Evolutionary conservation across 2,329 filamentous ascomycete species (phyloP).

Genomic region (Aspergillus sp.): DNA sequence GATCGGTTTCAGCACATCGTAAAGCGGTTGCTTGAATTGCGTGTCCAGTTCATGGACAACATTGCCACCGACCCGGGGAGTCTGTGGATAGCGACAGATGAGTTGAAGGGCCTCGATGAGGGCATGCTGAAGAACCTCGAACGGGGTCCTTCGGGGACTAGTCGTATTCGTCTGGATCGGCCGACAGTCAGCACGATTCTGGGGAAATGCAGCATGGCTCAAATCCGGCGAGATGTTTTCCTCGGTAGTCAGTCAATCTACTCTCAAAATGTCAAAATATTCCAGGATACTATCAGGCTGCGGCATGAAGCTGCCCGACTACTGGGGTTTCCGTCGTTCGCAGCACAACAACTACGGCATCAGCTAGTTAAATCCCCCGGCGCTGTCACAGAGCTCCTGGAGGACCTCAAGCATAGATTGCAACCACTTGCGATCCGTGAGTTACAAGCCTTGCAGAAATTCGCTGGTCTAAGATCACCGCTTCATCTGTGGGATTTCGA

Average conservation of each 20-base stretch:
- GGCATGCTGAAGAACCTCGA: neutral
- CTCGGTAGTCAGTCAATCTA: neutral
- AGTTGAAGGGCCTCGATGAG: neutral
- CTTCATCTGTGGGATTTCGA: constrained; percentile 7
- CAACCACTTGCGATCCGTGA: neutral
- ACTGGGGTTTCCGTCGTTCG: constrained; percentile 2
- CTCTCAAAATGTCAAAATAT: neutral
- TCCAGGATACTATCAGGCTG: neutral
- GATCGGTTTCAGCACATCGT: neutral
- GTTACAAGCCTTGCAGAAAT: neutral
- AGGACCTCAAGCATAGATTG: neutral
- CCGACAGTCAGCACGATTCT: neutral
- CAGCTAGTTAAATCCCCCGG: neutral
- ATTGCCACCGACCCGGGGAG: neutral
- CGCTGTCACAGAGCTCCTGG: neutral
- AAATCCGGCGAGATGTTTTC: neutral
- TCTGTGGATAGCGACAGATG: neutral
- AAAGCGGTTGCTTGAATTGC: neutral
- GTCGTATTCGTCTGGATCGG: neutral
- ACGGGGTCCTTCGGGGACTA: too few relatives aligned
- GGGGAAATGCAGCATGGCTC: neutral
- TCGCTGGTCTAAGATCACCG: neutral
- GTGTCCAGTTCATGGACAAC: constrained; percentile 1
- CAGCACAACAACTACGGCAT: neutral
- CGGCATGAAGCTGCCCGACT: neutral